A percentile compares a stretch with the other conserved stretches of the same genome.
Evolutionary conservation across 2,329 filamentous ascomycete species (phyloP).

Genomic region (Sarocladium strictum): DNA sequence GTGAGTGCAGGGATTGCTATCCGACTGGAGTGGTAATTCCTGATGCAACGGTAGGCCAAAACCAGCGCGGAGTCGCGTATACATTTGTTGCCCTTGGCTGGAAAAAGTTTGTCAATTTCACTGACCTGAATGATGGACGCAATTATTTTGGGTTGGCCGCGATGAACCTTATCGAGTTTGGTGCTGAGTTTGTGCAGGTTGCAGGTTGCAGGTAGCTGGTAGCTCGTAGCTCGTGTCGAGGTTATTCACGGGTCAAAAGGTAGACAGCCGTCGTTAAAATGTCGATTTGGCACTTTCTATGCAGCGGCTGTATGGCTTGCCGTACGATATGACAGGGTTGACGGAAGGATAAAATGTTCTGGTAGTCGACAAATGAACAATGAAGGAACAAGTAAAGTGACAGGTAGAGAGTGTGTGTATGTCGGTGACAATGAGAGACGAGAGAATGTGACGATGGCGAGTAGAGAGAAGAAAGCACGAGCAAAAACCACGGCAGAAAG

Average conservation of each 20-base stretch:
- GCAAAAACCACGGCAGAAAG: neutral
- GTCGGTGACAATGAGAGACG: neutral
- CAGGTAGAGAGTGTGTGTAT: neutral
- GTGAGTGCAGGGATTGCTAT: neutral
- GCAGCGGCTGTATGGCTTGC: too few relatives aligned
- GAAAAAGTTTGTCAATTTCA: neutral
- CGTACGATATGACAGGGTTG: neutral
- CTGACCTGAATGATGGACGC: neutral
- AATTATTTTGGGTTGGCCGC: too few relatives aligned
- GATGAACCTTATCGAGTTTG: neutral
- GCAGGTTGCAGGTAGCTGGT: too few relatives aligned
- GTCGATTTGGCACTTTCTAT: too few relatives aligned
- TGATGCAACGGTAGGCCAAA: neutral
- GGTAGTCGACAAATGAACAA: neutral
- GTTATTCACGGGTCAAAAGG: too few relatives aligned
- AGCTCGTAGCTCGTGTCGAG: too few relatives aligned
- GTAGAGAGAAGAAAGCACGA: neutral
- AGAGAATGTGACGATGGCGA: neutral
- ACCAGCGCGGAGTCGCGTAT: neutral
- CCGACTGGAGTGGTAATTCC: neutral
- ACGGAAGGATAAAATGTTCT: neutral
- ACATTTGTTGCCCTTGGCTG: neutral
- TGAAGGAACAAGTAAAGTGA: neutral
- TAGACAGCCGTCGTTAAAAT: too few relatives aligned
- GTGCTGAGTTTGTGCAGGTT: neutral